Evolutionary conservation across 108 stramenopile species (phyloP).

Genomic region (Phaeodactylum tricornutum): DNA sequence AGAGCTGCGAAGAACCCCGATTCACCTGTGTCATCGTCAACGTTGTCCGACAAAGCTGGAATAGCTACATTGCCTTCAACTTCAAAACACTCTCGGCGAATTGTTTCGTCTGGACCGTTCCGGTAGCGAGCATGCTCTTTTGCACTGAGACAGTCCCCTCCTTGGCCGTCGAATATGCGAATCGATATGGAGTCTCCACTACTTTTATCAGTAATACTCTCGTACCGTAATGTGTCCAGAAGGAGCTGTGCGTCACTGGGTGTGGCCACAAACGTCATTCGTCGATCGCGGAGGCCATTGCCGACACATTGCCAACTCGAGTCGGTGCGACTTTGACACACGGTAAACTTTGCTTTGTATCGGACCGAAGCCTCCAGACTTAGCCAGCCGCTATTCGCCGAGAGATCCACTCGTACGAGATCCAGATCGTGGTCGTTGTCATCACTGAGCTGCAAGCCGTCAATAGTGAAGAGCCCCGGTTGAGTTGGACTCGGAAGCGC

Average conservation of each 20-base stretch:
- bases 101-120: not conserved
- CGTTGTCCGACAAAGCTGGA: not conserved
- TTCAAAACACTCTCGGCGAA: not conserved
- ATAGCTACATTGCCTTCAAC: not conserved
- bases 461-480: not conserved
- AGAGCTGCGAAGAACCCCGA: not conserved
- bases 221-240: not conserved
- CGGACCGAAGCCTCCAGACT: not conserved
- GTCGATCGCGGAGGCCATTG: constrained; percentile 1
- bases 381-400: not conserved
- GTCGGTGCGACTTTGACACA: not conserved
- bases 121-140: constrained; percentile 1
- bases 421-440: not conserved
- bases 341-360: constrained; percentile 1
- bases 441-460: not conserved
- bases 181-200: not conserved
- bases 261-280: constrained; percentile 5
- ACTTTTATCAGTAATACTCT: not conserved
- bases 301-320: constrained; percentile 7
- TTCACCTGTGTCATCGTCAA: not conserved
- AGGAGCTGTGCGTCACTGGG: constrained; percentile 2
- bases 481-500: not conserved
- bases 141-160: not conserved
- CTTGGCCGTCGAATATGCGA: constrained; percentile 5
- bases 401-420: constrained; percentile 4